A percentile compares a stretch with the other conserved stretches of the same genome.
Evolutionary conservation across 768 basidiomycete species (phyloP).

Genomic region (Psilocybe subaeruginosa): DNA sequence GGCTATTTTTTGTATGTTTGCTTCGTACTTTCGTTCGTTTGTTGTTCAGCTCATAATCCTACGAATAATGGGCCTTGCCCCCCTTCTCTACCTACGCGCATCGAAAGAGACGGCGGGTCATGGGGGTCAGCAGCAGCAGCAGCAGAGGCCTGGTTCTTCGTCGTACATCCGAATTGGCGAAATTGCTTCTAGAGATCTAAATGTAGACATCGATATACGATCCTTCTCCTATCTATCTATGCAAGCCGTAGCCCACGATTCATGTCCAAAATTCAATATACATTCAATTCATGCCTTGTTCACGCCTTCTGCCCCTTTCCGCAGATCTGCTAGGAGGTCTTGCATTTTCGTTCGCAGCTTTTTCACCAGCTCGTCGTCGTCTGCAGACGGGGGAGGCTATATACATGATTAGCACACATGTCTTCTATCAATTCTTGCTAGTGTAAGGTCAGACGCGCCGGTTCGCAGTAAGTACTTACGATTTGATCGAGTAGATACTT

Average conservation of each 20-base stretch:
- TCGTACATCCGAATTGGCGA: too few relatives aligned
- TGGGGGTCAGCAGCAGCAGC: slow-evolving; percentile 85
- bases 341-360: slow-evolving; percentile 37
- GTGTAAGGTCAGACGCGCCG: background rate
- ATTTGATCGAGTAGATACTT: slow-evolving; percentile 43
- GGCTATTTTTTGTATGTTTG: too few relatives aligned
- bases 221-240: too few relatives aligned
- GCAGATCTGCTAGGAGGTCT: slow-evolving; percentile 35
- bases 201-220: too few relatives aligned
- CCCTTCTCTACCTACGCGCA: background rate
- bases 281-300: background rate
- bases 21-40: too few relatives aligned
- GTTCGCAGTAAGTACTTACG: slow-evolving; percentile 21
- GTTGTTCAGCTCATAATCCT: background rate
- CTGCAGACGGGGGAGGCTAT: slow-evolving; percentile 38
- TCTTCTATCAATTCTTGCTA: background rate
- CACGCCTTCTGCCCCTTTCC: slow-evolving; percentile 39
- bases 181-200: too few relatives aligned
- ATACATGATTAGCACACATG: too few relatives aligned
- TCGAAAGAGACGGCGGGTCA: slow-evolving; percentile 30
- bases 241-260: too few relatives aligned
- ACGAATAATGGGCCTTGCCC: background rate
- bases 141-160: slow-evolving; percentile 72
- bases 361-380: slow-evolving; percentile 40
- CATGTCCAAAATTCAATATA: too few relatives aligned